Evolutionary conservation across 2,329 filamentous ascomycete genomes (phyloP).

Genomic region (Neonectria sp.): DNA sequence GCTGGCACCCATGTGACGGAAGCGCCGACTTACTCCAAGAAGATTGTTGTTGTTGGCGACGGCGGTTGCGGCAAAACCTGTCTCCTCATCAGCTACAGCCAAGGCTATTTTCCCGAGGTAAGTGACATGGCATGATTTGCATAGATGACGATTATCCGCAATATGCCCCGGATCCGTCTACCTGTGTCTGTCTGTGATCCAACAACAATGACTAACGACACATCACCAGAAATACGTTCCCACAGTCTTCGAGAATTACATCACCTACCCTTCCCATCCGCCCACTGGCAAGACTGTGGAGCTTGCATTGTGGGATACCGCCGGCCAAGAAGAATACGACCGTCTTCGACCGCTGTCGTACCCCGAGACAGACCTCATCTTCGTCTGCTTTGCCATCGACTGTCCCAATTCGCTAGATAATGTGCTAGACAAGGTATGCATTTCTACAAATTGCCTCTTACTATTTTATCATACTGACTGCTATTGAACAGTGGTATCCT

Average conservation of each 20-base stretch:
- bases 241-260: slow-evolving; percentile 99
- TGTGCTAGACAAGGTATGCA: slow-evolving; percentile 93
- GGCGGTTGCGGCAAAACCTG: slow-evolving; percentile 99
- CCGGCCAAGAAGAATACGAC: slow-evolving; percentile 99
- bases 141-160: background rate
- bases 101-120: slow-evolving; percentile 99
- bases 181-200: background rate
- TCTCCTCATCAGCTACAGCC: slow-evolving; percentile 97
- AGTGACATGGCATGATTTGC: slow-evolving; percentile 41
- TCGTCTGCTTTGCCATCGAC: slow-evolving; percentile 99
- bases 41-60: slow-evolving; percentile 98
- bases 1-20: slow-evolving; percentile 90
- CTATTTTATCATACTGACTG: slow-evolving; percentile 19
- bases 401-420: slow-evolving; percentile 99
- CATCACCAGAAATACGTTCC: slow-evolving; percentile 93
- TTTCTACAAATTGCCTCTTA: slow-evolving; percentile 43
- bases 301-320: slow-evolving; percentile 97
- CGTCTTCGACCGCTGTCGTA: slow-evolving; percentile 95
- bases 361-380: slow-evolving; percentile 96
- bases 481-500: slow-evolving; percentile 87
- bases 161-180: background rate
- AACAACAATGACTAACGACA: slow-evolving; percentile 26
- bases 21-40: slow-evolving; percentile 95
- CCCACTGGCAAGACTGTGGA: slow-evolving; percentile 94
- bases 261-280: slow-evolving; percentile 93